These are phyloP conservation scores for Cytospora paraplurivora DNA, from an alignment of 2,329 filamentous ascomycete genomes.

Conservation along the genomic window DNA sequence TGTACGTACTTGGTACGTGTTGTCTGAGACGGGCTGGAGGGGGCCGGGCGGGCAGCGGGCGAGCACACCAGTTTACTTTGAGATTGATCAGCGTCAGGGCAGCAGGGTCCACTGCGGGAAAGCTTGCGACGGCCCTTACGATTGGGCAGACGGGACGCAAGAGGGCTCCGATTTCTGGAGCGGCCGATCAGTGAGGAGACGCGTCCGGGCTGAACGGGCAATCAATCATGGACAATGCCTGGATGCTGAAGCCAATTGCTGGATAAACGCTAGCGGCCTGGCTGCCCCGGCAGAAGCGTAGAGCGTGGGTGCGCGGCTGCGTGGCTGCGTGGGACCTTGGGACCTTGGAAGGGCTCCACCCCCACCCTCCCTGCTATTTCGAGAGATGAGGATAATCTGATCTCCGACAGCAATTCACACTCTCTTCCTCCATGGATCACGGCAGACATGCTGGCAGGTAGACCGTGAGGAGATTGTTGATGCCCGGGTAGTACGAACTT, in stretches of 20 bases:
- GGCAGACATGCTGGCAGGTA: background rate
- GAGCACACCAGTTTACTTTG: background rate
- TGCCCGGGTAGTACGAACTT: no score
- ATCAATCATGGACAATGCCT: no score
- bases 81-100: constrained; percentile 8
- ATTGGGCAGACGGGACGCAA: constrained; percentile 9
- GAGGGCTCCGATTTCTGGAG: constrained; percentile 15
- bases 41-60: no score
- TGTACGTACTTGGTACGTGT: background rate
- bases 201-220: no score
- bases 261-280: background rate
- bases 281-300: background rate
- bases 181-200: background rate
- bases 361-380: constrained; percentile 13
- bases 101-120: background rate
- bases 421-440: background rate
- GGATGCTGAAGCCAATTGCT: no score
- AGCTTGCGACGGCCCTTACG: constrained; percentile 11
- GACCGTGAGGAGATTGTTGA: no score
- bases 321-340: no score
- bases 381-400: constrained; percentile 26
- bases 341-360: constrained; percentile 15
- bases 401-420: background rate
- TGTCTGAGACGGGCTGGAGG: background rate
- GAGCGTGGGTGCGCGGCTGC: no score